Evolutionary conservation across 352 stramenopile genomes (phyloP), one percentile per base, ranked within the genome.

Genomic region (Globisporangium nodosum): DNA sequence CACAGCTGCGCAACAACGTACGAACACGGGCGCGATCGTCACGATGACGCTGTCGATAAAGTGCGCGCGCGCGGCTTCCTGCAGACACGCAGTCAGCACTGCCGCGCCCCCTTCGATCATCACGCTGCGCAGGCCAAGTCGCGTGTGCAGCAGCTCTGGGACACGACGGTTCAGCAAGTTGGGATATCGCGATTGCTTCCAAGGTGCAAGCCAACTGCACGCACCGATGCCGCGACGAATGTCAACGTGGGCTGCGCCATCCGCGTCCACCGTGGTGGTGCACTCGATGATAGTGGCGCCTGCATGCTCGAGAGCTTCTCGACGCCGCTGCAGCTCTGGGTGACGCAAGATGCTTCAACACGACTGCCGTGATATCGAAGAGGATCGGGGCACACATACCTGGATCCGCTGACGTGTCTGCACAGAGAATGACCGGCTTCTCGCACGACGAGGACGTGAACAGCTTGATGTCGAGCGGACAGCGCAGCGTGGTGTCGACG

Each of bases 41-140:
- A 96, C 64, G 31, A 96, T 56, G 9, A 84, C 76, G 33, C 77
- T 71, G 54, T 89, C 70, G 30, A 96, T 68, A 21, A 92, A 65
- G n/a, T 76, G 72, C 11, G 45, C 16, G 12, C 56, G 52, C 8
- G 66, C 63, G 20, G 64, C 66, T 60, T 77, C 69, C 37, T 65
- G 63, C 18, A 93, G 58, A 51, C 81, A 90, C n/a, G 78, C 69
- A n/a, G 80, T 79, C 30, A 96, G 74, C 49, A 96, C 85, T 3
- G 74, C 61, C 1, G 85, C 75, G 11, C 87, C 87, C 21, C 87
- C 87, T 74, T 96, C 87, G 16, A 96, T 63, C 87, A 94, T 96
- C 30, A 94, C 54, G 48, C 74, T 92, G 5, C 56, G 42, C 48
- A 94, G 66, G 0, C 77, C 81, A 52, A 72, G 63, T 13, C 59